Evolutionary conservation across 2,329 filamentous ascomycete genomes (phyloP), one percentile per base, ranked within the genome.

Genomic region (Herpotrichia juniperi): DNA sequence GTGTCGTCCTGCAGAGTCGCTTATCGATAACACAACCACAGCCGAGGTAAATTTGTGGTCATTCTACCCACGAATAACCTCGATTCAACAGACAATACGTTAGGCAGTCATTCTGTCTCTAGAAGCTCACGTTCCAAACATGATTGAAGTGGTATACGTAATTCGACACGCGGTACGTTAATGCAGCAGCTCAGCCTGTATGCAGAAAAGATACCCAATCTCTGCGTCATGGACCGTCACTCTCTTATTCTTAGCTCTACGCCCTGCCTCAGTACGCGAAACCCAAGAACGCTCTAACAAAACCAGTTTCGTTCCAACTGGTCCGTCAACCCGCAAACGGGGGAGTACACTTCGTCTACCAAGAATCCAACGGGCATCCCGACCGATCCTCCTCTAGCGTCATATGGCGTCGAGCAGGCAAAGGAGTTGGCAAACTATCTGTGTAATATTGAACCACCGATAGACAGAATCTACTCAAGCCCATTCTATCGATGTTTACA

Each of bases 261-360:
- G 5, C 44, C 25, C 6, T 24, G 16, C 25, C 28, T 34, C 42
- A 21, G 16, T 30, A 30, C 42, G 24, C 42, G 19, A 30, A 4
- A 19, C 21, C 21, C 25, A 26, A 14, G 6, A 32, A 26, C 32
- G 30, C 16, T 45, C 30, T 32, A n/a, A 24, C 30, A 45, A 14
- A n/a, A 56, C 49, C 61, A 71, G 93, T 96, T 96, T 75, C 91
- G 94, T 57, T 88, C 90, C 59, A 92, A 89, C 72, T 97, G 93
- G 91, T 85, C 85, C 37, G 90, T 97, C 54, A 87, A 97, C 75
- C 85, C 87, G 40, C 78, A 82, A 55, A 93, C 90, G 31, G 93
- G 94, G 47, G 82, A 81, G 62, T 97, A 97, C 78, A 83, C 82
- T 48, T 80, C 89, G 21, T 81, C 80, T 52, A 85, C 56, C 43